Evolutionary conservation across 2,329 filamentous ascomycete species (phyloP).

Genomic region (Paecilomyces formosus): DNA sequence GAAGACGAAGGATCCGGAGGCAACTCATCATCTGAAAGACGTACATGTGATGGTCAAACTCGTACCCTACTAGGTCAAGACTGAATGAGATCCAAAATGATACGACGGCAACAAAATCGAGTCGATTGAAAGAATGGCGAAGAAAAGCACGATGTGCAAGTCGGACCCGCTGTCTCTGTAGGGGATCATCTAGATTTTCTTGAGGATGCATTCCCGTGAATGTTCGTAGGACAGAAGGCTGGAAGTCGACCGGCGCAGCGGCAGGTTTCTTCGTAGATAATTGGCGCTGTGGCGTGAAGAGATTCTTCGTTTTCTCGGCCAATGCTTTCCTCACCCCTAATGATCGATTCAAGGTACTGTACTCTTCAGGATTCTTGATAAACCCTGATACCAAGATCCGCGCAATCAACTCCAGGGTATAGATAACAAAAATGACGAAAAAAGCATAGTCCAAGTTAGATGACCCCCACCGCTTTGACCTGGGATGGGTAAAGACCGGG

Average conservation of each 20-base stretch:
- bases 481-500: slow-evolving; percentile 57
- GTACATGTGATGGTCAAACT: slow-evolving; percentile 65
- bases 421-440: slow-evolving; percentile 76
- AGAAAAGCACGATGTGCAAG: slow-evolving; percentile 87
- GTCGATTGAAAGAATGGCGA: slow-evolving; percentile 87
- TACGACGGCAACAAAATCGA: slow-evolving; percentile 91
- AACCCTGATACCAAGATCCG: slow-evolving; percentile 91
- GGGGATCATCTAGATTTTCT: slow-evolving; percentile 51
- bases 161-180: slow-evolving; percentile 75
- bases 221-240: slow-evolving; percentile 60
- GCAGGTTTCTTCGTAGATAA: slow-evolving; percentile 51
- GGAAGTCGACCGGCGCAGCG: slow-evolving; percentile 29
- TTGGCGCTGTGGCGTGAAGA: slow-evolving; percentile 77
- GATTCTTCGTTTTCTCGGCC: slow-evolving; percentile 63
- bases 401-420: slow-evolving; percentile 75
- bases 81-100: slow-evolving; percentile 89
- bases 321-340: slow-evolving; percentile 67
- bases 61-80: slow-evolving; percentile 62
- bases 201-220: slow-evolving; percentile 68
- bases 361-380: slow-evolving; percentile 81
- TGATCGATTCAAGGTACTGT: slow-evolving; percentile 79
- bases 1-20: slow-evolving; percentile 81
- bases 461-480: slow-evolving; percentile 58
- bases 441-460: slow-evolving; percentile 68
- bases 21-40: slow-evolving; percentile 96